Evolutionary conservation across 2,329 filamentous ascomycete genomes (phyloP), one percentile per base, ranked within the genome.

Genomic region (Tolypocladium album): DNA sequence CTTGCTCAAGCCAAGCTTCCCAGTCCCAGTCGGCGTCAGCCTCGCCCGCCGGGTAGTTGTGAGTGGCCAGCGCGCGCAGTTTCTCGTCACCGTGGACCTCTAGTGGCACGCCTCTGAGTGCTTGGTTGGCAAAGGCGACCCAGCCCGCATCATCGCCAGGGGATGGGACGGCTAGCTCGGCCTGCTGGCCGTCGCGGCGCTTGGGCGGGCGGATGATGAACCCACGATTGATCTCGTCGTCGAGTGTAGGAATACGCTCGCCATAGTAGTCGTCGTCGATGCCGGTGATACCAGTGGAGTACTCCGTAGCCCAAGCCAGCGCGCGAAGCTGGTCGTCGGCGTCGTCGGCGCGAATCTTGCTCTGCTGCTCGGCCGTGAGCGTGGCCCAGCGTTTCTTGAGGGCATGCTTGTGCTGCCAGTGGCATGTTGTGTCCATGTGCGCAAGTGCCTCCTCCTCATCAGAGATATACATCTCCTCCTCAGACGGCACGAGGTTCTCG

Each of bases 381-480:
- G 66, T 63, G 36, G 64, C 55, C 74, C 77, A 82, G 4, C 71
- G 71, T 59, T 74, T 75, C 70, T 81, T 81, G 62, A 75, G 68
- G 39, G 72, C 72, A 59, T 81, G 78, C 65, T 74, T 75, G 39
- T 67, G 71, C 65, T 71, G 71, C 78, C 78, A 81, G 66, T 77
- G 74, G 58, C 62, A 65, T 34, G 58, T 67, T 7, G 67, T 74
- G 62, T 74, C 73, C 50, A 72, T 65, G 53, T 70, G 63, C 8
- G 59, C 62, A 27, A 75, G 65, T 34, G 66, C 66, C 42, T 66
- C 61, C 36, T 79, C 79, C 55, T 78, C 74, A 65, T 83, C 78
- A 13, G 72, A 75, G 66, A 84, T 76, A 67, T 81, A 79, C 64
- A 79, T 75, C 67, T 84, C 78, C 56, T 80, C 76, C 57, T 76